Evolutionary conservation across 2,329 filamentous ascomycete species (phyloP), one percentile per base, ranked within the genome.

Genomic region (Pestalotiopsis sp.): DNA sequence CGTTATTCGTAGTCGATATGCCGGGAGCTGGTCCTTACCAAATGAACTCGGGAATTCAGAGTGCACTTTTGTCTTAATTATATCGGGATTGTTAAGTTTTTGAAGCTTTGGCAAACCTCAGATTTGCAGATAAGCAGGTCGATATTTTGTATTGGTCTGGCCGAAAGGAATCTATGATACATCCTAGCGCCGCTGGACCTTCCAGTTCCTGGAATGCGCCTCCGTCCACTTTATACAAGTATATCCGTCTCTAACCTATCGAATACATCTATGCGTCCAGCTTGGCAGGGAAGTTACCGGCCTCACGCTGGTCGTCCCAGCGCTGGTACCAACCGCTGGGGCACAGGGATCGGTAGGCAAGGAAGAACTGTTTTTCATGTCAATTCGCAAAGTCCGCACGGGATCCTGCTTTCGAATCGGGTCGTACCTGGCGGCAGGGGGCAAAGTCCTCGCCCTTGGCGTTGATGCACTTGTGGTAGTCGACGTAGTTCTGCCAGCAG

Each of bases 401-500:
- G 17, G 17, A 20, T 12, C 36, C 25, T 27, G 27, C 27, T 17
- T 23, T 9, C 25, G n/a, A 36, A 31, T 12, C 77, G 72, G 13
- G 58, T 68, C 82, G 74, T 91, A 97, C 95, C 92, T 98, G 95
- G 80, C 91, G 92, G 92, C 95, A 98, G 74, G 95, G 95, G 77
- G 93, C 92, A 84, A 98, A 98, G 81, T 98, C 95, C 88, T 98
- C 95, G 84, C 95, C 95, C 90, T 98, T 98, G 85, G 95, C 95
- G 81, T 92, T 87, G 84, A 98, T 94, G 88, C 96, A 99, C 90
- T 99, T 99, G 91, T 99, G 93, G 90, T 99, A 98, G 85, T 99
- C 96, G 87, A 99, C 96, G 86, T 99, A 99, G 90, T 99, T 99
- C 85, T 99, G 97, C 96, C 96, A 99, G 93, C 96, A 99, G 91